Conservation (phyloP, 495 filamentous ascomycete genomes). For the Physcia stellaris region DNA sequence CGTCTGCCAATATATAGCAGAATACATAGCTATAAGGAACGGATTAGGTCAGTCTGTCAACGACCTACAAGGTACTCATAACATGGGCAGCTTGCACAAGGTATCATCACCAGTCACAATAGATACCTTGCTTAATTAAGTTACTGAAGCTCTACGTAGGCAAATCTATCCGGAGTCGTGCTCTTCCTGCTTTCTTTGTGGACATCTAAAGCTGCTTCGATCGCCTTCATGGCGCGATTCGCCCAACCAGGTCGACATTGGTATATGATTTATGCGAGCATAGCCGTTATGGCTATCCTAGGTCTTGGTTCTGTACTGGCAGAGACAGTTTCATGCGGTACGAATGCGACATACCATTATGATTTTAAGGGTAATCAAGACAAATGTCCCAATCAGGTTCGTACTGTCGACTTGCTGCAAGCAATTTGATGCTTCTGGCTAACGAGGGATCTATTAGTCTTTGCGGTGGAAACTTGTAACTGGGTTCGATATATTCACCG, state of each 20-base stretch:
- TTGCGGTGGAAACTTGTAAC: conserved; percentile 19
- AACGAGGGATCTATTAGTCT: no score
- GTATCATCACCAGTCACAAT: neutral
- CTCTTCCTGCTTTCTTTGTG: neutral
- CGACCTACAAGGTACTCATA: neutral
- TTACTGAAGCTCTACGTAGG: neutral
- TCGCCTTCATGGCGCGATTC: neutral
- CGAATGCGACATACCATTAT: conserved; percentile 9
- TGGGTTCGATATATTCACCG: conserved; percentile 19
- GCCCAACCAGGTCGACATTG: neutral
- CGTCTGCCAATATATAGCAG: neutral
- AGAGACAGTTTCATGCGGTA: conserved; percentile 7
- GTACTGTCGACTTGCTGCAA: neutral
- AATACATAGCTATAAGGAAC: neutral
- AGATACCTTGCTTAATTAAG: neutral
- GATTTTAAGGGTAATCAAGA: neutral
- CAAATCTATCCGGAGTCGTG: neutral
- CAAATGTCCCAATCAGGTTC: conserved; percentile 1
- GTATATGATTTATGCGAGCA: neutral
- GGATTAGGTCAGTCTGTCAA: neutral
- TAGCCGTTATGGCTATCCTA: neutral
- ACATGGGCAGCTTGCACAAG: neutral
- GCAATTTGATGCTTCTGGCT: neutral
- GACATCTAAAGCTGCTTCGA: neutral
- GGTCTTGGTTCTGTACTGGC: conserved; percentile 7